Percentiles rank a stretch among this genome's conserved stretches.
These are phyloP conservation scores for Coffea eugenioides DNA, from an alignment of 257 asterid genomes.

Conservation along the genomic window DNA sequence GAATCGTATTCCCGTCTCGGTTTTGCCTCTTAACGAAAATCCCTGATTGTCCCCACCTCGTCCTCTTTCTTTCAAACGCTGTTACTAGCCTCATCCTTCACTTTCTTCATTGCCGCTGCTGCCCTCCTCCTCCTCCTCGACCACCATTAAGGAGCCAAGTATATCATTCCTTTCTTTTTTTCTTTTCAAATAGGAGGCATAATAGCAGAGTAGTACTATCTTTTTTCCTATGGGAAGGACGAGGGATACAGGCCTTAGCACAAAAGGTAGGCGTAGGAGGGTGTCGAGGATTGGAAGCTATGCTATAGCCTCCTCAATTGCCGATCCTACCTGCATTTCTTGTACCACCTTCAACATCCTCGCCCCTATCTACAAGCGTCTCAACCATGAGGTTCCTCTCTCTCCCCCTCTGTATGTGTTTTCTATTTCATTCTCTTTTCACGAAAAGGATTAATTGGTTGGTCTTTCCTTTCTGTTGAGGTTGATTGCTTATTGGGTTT, in stretches of 20 bases:
- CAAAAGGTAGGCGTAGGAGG: constrained; percentile 40
- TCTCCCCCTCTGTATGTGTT: too few relatives aligned
- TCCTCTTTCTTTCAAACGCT: background rate
- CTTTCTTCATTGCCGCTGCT: background rate
- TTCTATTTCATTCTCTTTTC: background rate
- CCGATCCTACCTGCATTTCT: constrained; percentile 77
- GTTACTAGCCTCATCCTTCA: background rate
- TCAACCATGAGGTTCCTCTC: constrained; percentile 54
- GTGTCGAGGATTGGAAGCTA: constrained; percentile 76
- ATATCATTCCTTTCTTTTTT: too few relatives aligned
- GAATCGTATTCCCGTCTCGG: background rate
- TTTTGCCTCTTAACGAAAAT: background rate
- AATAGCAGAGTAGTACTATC: too few relatives aligned
- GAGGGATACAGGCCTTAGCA: constrained; percentile 9
- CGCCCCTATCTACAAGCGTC: constrained; percentile 95
- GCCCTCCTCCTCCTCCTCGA: background rate
- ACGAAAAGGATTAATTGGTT: background rate
- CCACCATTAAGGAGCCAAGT: too few relatives aligned
- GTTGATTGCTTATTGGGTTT: constrained; percentile 22
- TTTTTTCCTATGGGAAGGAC: constrained; percentile 17
- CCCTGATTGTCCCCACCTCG: background rate
- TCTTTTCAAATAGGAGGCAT: too few relatives aligned
- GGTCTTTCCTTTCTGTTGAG: background rate
- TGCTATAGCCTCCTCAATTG: constrained; percentile 75
- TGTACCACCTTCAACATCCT: constrained; percentile 97